These are phyloP conservation scores for Vanrija sp. DNA, from an alignment of 1,284 basidiomycete species.

Conservation along the genomic window DNA sequence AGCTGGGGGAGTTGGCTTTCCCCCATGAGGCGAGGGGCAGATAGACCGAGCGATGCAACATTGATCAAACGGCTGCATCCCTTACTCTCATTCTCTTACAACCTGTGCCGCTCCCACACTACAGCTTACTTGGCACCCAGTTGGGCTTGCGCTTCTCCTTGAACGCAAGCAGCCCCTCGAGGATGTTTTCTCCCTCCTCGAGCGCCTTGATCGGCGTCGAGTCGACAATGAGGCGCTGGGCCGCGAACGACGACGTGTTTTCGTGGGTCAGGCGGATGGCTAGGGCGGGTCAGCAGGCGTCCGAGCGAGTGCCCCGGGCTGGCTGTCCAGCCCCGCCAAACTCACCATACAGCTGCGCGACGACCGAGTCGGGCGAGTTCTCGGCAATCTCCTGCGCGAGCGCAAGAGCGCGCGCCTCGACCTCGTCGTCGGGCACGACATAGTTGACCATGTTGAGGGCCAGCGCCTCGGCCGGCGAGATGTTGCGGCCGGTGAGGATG, in stretches of 20 bases:
- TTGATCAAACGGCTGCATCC: too few relatives aligned
- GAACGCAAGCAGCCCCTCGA: conserved; percentile 18
- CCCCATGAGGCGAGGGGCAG: too few relatives aligned
- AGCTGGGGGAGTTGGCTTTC: too few relatives aligned
- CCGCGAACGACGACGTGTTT: background rate
- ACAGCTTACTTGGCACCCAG: conserved; percentile 15
- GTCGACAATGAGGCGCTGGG: conserved; percentile 11
- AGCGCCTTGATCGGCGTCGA: conserved; percentile 8
- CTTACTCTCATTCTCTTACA: too few relatives aligned
- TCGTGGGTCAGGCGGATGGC: conserved; percentile 15
- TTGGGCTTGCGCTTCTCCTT: conserved; percentile 11
- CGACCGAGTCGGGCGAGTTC: conserved; percentile 18
- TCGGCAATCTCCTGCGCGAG: conserved; percentile 10
- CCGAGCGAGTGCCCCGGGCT: too few relatives aligned
- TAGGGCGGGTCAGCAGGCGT: background rate
- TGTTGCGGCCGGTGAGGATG: conserved; percentile 16
- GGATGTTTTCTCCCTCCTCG: conserved; percentile 12
- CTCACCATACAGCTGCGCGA: conserved; percentile 12
- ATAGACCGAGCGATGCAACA: background rate
- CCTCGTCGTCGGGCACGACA: conserved; percentile 17
- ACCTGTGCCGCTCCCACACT: background rate
- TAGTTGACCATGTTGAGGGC: conserved; percentile 17
- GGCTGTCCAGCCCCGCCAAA: background rate
- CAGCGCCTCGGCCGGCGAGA: conserved; percentile 10
- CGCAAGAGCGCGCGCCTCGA: conserved; percentile 12